Conservation (phyloP, 306 rosid genomes). For the Trichosanthes truncata region DNA sequence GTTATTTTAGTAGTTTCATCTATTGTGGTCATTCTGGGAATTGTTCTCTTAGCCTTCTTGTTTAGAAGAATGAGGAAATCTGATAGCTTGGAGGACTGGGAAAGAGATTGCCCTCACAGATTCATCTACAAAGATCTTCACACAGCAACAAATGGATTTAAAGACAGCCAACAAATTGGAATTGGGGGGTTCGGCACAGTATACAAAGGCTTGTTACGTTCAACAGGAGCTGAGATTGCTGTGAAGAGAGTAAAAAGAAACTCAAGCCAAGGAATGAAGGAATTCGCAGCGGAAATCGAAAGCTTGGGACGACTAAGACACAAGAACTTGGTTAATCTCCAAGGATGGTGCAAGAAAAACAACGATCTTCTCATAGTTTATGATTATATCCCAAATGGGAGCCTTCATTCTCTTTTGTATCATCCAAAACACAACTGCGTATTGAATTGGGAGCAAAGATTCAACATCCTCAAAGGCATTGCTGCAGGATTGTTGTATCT, state of each 20-base stretch:
- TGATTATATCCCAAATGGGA: background rate
- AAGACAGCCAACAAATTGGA: background rate
- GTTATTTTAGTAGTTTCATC: slow-evolving; percentile 22
- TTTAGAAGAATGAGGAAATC: slow-evolving; percentile 16
- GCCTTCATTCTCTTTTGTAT: background rate
- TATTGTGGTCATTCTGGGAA: slow-evolving; percentile 16
- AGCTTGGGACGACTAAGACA: slow-evolving; percentile 1
- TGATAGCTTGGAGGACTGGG: background rate
- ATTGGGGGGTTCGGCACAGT: background rate
- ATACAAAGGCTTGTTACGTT: background rate
- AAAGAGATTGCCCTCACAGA: slow-evolving; percentile 1
- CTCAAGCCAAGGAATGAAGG: slow-evolving; percentile 1
- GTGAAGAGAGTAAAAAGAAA: background rate
- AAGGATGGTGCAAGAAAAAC: slow-evolving; percentile 2
- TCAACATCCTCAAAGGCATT: slow-evolving; percentile 47
- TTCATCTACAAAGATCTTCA: background rate
- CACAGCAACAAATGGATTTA: background rate
- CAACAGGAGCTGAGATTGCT: background rate
- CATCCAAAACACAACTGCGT: slow-evolving; percentile 4
- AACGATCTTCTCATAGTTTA: background rate
- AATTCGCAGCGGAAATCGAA: background rate
- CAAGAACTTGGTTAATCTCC: slow-evolving; percentile 1
- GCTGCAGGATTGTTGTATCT: slow-evolving; percentile 56
- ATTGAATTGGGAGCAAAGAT: slow-evolving; percentile 43
- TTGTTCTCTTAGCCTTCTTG: slow-evolving; percentile 8